phyloP scores from a whole-genome alignment of 2,329 filamentous ascomycete species.

The Pseudogymnoascus sp. region DNA sequence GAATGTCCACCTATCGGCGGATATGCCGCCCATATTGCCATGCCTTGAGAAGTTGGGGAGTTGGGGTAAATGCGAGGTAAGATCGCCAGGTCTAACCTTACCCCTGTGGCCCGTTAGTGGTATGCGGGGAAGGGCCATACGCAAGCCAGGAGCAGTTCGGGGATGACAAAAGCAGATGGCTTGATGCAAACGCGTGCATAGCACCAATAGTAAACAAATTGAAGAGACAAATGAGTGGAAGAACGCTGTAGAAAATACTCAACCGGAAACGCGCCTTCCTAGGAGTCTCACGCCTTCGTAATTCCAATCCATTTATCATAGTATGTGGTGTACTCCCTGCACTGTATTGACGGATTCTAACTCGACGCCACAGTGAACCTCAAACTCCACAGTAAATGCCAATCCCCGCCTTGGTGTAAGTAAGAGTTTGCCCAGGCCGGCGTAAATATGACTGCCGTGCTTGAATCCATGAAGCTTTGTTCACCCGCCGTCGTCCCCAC shows the following conservation, averaged over 20 bases:
- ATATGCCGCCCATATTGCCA: slow-evolving; percentile 4
- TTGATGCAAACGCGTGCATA: background rate
- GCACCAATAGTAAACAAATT: background rate
- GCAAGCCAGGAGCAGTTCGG: background rate
- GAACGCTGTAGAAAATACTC: background rate
- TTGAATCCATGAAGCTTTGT: background rate
- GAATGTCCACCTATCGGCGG: slow-evolving; percentile 6
- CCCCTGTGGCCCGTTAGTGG: background rate
- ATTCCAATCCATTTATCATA: background rate
- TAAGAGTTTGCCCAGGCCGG: background rate
- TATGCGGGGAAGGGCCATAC: slow-evolving; percentile 3
- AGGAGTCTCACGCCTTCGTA: background rate
- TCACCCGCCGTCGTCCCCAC: background rate
- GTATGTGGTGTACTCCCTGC: background rate
- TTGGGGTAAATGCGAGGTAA: slow-evolving; percentile 1
- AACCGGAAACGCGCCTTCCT: background rate
- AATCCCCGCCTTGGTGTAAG: background rate
- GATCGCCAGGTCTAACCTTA: slow-evolving; percentile 2
- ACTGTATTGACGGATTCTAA: background rate
- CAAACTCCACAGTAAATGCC: background rate
- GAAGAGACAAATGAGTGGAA: background rate
- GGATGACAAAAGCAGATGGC: background rate
- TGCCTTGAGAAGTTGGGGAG: background rate
- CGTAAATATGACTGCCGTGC: background rate
- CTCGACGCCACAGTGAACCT: background rate